Evolutionary conservation across 108 stramenopile species (phyloP).

Genomic region (Parmales sp.): DNA sequence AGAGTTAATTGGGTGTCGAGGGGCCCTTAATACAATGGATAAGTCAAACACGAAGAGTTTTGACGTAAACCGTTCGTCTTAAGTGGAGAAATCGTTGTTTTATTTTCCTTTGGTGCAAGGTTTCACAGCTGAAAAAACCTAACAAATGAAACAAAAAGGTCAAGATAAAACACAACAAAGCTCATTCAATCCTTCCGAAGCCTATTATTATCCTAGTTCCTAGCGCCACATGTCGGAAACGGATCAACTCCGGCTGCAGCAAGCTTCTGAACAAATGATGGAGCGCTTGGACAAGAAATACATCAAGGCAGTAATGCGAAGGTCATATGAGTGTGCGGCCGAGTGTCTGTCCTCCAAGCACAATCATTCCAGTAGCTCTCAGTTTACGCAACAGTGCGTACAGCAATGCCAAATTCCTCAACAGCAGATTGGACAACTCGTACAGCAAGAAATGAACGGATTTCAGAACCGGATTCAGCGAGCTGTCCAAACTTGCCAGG

Average conservation of each 20-base stretch:
- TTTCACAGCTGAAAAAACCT: too few relatives aligned
- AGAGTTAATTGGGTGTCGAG: not conserved
- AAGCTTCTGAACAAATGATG: slow-evolving; percentile 37
- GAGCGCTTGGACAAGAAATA: slow-evolving; percentile 52
- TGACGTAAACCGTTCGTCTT: too few relatives aligned
- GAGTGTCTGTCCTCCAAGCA: slow-evolving; percentile 14
- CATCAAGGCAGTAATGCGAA: slow-evolving; percentile 50
- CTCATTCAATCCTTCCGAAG: too few relatives aligned
- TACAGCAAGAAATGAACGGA: slow-evolving; percentile 47
- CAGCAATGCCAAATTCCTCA: slow-evolving; percentile 62
- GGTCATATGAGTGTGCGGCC: slow-evolving; percentile 42
- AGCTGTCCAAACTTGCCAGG: slow-evolving; percentile 70
- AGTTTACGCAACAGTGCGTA: slow-evolving; percentile 46
- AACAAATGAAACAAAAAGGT: slow-evolving; percentile 53
- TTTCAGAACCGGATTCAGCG: slow-evolving; percentile 69
- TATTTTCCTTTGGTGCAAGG: too few relatives aligned
- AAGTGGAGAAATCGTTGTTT: too few relatives aligned
- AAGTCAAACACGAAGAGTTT: too few relatives aligned
- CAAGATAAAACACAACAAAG: slow-evolving; percentile 53
- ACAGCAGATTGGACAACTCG: slow-evolving; percentile 44
- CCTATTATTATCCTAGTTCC: too few relatives aligned
- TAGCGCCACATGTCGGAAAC: too few relatives aligned
- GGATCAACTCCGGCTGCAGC: too few relatives aligned
- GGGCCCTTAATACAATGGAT: slow-evolving; percentile 37
- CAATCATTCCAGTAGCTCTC: not conserved